phyloP scores from a whole-genome alignment of 2,329 filamentous ascomycete species.

The Aspergillus awamori region DNA sequence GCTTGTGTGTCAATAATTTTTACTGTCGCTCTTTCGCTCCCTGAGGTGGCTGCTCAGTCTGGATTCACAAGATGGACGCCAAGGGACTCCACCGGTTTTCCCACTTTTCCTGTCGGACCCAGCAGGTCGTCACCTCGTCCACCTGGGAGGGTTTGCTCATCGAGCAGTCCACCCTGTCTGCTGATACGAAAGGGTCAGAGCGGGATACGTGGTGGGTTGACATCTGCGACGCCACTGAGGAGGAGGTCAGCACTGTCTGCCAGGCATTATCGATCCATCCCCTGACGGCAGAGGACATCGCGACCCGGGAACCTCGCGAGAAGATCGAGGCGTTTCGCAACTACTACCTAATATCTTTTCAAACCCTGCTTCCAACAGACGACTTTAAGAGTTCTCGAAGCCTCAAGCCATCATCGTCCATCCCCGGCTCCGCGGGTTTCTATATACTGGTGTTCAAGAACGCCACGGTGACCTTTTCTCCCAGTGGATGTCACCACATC shows the following conservation, averaged over 20 bases:
- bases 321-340: slow-evolving; percentile 96
- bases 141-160: slow-evolving; percentile 27
- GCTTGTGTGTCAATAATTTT: neutral
- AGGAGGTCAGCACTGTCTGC: slow-evolving; percentile 82
- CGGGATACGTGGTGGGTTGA: slow-evolving; percentile 86
- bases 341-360: slow-evolving; percentile 97
- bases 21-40: neutral
- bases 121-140: slow-evolving; percentile 42
- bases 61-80: slow-evolving; percentile 6
- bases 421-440: slow-evolving; percentile 83
- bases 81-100: slow-evolving; percentile 66
- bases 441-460: slow-evolving; percentile 95
- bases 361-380: slow-evolving; percentile 69
- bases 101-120: slow-evolving; percentile 90
- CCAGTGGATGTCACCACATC: slow-evolving; percentile 79
- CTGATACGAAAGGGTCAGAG: slow-evolving; percentile 20
- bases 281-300: slow-evolving; percentile 91
- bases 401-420: slow-evolving; percentile 36
- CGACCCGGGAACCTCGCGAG: slow-evolving; percentile 88
- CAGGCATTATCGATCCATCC: slow-evolving; percentile 93
- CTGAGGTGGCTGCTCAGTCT: neutral
- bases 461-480: slow-evolving; percentile 91
- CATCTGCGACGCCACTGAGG: slow-evolving; percentile 80
- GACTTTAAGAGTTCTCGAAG: slow-evolving; percentile 50
- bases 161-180: slow-evolving; percentile 13